phyloP scores from a whole-genome alignment of 345 rosid species.

The Tarenaya hassleriana region DNA sequence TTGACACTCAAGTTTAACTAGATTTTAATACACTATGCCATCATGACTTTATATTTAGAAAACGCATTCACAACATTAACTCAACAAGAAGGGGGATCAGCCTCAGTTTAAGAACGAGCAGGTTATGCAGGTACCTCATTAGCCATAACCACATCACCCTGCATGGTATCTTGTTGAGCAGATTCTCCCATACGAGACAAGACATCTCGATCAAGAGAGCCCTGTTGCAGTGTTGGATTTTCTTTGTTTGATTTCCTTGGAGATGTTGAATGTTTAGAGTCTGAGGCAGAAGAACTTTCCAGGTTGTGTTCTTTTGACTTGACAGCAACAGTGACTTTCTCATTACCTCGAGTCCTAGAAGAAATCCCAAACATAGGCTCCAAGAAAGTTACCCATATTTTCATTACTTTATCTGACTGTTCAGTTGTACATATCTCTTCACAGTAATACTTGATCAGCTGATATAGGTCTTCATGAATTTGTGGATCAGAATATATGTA shows the following conservation, averaged over 20 bases:
- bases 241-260: slow-evolving; percentile 49
- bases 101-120: slow-evolving; percentile 12
- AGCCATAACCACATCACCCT: slow-evolving; percentile 34
- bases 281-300: slow-evolving; percentile 32
- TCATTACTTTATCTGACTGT: slow-evolving; percentile 82
- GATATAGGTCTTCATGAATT: slow-evolving; percentile 79
- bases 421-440: slow-evolving; percentile 85
- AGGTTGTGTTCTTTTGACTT: slow-evolving; percentile 41
- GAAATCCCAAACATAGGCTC: slow-evolving; percentile 89
- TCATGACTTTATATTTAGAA: too few relatives aligned
- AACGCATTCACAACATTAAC: too few relatives aligned
- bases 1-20: too few relatives aligned
- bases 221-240: slow-evolving; percentile 49
- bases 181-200: slow-evolving; percentile 4
- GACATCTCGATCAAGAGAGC: slow-evolving; percentile 38
- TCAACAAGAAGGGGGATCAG: background rate
- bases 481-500: slow-evolving; percentile 64
- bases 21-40: too few relatives aligned
- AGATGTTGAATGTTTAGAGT: slow-evolving; percentile 42
- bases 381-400: slow-evolving; percentile 83
- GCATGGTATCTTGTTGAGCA: slow-evolving; percentile 35
- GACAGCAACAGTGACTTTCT: slow-evolving; percentile 58
- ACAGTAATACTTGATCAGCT: slow-evolving; percentile 86
- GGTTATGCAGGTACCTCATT: slow-evolving; percentile 39
- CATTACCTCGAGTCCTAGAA: slow-evolving; percentile 67